These are phyloP conservation scores for Ormosia semicastrata DNA, from an alignment of 306 rosid genomes.

Conservation along the genomic window DNA sequence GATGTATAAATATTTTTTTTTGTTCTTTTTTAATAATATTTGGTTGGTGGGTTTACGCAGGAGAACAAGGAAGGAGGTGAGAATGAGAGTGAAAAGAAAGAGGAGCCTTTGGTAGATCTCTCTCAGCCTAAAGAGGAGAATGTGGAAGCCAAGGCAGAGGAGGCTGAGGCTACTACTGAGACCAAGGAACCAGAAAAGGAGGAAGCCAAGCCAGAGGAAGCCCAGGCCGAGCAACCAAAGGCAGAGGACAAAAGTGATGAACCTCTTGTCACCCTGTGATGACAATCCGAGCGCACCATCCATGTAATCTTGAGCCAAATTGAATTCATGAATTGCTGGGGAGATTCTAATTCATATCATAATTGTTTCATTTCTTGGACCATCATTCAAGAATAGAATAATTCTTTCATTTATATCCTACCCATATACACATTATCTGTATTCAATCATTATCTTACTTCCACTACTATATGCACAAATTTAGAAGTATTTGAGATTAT, in stretches of 20 bases:
- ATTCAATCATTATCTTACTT: not conserved
- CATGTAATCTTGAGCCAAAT: not conserved
- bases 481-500: not conserved
- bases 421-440: not conserved
- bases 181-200: conserved; percentile 16
- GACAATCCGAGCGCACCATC: not conserved
- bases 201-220: not conserved
- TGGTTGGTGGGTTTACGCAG: conserved; percentile 9
- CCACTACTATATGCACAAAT: not conserved
- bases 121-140: conserved; percentile 31
- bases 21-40: not conserved
- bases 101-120: conserved; percentile 43
- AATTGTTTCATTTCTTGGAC: conserved; percentile 1
- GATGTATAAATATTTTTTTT: too few species aligned
- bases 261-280: conserved; percentile 23
- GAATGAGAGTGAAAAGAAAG: conserved; percentile 34
- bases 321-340: not conserved
- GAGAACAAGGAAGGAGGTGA: conserved; percentile 35
- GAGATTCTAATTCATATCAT: not conserved
- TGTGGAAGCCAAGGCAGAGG: conserved; percentile 20
- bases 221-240: not conserved
- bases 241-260: not conserved
- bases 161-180: conserved; percentile 29
- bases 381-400: conserved; percentile 1
- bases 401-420: not conserved